Base-by-base conservation (phyloP, 169 alveolate genomes). In the Eimeria maxima region DNA sequence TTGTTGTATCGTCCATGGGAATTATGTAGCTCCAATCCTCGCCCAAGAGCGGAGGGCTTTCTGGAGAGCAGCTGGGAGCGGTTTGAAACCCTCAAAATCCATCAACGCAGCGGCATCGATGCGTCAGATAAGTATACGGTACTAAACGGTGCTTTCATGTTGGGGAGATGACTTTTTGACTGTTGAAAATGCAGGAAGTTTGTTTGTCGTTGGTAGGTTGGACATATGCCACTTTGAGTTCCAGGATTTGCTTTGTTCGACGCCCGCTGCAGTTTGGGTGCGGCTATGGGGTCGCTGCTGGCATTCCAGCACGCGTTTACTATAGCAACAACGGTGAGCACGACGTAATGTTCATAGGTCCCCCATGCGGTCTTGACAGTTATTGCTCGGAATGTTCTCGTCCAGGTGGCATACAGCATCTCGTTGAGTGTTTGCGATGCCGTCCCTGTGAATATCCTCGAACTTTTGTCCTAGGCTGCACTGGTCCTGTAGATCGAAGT, bases 401-500 rank as follows among this genome's bases (percentile, higher is more conserved):
- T 80, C 47, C 69, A 45, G 47, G 29, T 80, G 89, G 29, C 73
- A 10, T 11, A 33, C 18, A 50, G 74, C 20, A 24, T 53, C 91
- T 27, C 33, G 74, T 7, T 47, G 91, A 27, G 91, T 50, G 74
- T 55, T 53, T 11, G 76, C 53, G 10, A 50, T 57, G 55, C n/a
- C 45, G 20, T 50, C 53, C 38, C 8, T 38, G 29, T 27, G 55
- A 33, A 55, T n/a, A 18, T 57, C 91, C 29, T 42, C 74, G 42
- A 57, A 20, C 44, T 87, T 65, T 65, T 38, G 83, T 65, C 45
- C 67, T 24, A 74, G 10, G 94, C 69, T 63, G 45, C 27, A 42
- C 4, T 60, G 83, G 67, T 87, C 78, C 22, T 84, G 38, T 47
- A 87, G 16, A 8, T 87, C 94, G 53, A 87, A 87, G 83, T 87